These are phyloP conservation scores for Zea luxurians DNA, from an alignment of 176 grass and related monocot species.

Conservation along the genomic window DNA sequence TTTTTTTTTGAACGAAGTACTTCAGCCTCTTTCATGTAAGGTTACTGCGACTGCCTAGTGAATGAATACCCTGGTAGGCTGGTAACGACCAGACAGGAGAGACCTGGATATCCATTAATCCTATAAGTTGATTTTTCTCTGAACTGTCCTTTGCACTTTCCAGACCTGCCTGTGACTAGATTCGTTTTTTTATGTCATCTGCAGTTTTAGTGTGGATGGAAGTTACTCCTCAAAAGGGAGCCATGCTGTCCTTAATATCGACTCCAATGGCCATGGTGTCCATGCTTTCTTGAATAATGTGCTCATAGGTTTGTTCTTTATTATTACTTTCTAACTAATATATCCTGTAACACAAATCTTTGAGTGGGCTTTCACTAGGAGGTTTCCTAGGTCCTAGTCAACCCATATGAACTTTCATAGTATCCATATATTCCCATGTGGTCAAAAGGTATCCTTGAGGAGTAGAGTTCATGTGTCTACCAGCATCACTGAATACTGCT, in stretches of 20 bases:
- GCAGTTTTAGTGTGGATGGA: constrained; percentile 65
- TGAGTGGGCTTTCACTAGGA: constrained; percentile 17
- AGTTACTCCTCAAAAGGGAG: constrained; percentile 43
- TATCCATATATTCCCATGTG: constrained; percentile 6
- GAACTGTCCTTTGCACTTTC: constrained; percentile 6
- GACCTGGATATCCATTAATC: constrained; percentile 22
- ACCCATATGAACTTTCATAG: constrained; percentile 11
- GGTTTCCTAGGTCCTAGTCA: constrained; percentile 30
- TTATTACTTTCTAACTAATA: constrained; percentile 13
- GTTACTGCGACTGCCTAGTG: not conserved
- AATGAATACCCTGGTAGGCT: constrained; percentile 15
- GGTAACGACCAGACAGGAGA: constrained; percentile 8
- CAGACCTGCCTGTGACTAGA: constrained; percentile 22
- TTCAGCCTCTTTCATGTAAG: constrained; percentile 26
- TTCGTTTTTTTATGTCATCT: constrained; percentile 29
- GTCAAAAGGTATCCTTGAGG: constrained; percentile 15
- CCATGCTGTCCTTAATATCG: constrained; percentile 55
- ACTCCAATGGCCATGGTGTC: constrained; percentile 85
- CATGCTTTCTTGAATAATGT: constrained; percentile 78
- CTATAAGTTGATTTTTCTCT: constrained; percentile 28
- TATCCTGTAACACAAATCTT: not conserved
- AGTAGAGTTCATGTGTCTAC: constrained; percentile 12
- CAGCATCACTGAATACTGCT: constrained; percentile 2
- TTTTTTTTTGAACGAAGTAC: not conserved
- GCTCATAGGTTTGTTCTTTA: constrained; percentile 65